Evolutionary conservation across 352 stramenopile genomes (phyloP), one percentile per base, ranked within the genome.

Genomic region (Phytophthora europaea): DNA sequence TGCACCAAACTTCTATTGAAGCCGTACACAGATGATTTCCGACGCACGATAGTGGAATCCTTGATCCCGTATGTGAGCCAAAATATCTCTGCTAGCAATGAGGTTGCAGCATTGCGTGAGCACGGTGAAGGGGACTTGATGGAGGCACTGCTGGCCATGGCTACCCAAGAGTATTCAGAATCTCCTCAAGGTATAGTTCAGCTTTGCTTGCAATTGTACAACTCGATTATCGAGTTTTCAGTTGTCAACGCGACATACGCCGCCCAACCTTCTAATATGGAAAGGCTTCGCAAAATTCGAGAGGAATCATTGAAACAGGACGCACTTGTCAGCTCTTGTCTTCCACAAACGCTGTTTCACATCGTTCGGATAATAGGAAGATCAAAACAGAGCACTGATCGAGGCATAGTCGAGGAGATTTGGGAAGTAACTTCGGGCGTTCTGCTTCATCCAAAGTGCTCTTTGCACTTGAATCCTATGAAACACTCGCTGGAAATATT

Each of bases 221-320:
- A 61, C 31, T 50, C 40, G 33, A 45, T 60, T 34, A 72, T 76
- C 31, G 69, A 72, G 33, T 76, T 61, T 45, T 72, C 69, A 3
- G 34, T 64, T n/a, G 18, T 15, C 8, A 76, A 72, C 34, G 63
- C 63, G 3, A 50, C 13, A 15, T 68, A 72, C 34, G 56, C 56
- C 54, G 57, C 40, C 12, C 15, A 18, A 13, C 54, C 55, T 22
- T 33, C n/a, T 0, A 31, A 61, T 22, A 23, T 67, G 2, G 10
- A 43, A 15, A 4, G 40, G 45, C 50, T 63, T 6, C 6, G 8
- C 13, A 22, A 56, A 6, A 38, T 70, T 40, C 61, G 52, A 70
- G 18, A 43, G 4, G n/a, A n/a, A 38, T 16, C 33, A 23, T 31
- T 9, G 26, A 22, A 12, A 22, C 45, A 64, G 0, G 20, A 53